Conservation (phyloP, 2,329 filamentous ascomycete genomes). For the Tolypocladium tropicale region DNA sequence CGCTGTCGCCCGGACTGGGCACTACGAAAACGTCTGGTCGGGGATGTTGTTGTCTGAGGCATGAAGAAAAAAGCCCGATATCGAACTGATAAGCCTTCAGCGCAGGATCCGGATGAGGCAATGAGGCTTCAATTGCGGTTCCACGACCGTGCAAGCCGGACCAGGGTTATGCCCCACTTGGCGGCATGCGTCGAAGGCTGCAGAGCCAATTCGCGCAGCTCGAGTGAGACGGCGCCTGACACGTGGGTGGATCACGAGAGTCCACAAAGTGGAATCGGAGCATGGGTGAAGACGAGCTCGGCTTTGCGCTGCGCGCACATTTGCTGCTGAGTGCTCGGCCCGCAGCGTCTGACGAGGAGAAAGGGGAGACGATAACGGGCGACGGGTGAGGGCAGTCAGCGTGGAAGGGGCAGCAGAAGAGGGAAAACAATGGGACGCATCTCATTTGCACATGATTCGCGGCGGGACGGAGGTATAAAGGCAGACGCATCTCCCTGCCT, state of each 20-base stretch:
- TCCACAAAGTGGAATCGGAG: constrained; percentile 3
- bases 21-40: constrained; percentile 4
- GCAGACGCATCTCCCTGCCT: not conserved
- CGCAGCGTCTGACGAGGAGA: not conserved
- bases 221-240: constrained; percentile 7
- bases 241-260: constrained; percentile 10
- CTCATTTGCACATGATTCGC: not conserved
- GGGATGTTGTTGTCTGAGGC: constrained; percentile 11
- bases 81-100: constrained; percentile 5
- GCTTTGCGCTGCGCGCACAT: not conserved
- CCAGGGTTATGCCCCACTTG: constrained; percentile 7
- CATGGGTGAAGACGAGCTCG: constrained; percentile 1
- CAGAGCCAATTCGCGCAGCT: constrained; percentile 2
- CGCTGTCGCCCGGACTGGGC: not conserved
- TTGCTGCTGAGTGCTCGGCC: not conserved
- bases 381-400: too few relatives aligned
- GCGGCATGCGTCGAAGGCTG: constrained; percentile 3
- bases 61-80: constrained; percentile 5
- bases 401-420: not conserved
- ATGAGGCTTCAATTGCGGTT: constrained; percentile 3
- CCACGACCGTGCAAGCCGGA: constrained; percentile 1
- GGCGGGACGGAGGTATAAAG: not conserved
- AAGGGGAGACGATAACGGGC: not conserved
- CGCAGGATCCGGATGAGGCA: constrained; percentile 9
- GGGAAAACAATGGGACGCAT: not conserved